These are phyloP conservation scores for Boletus reticulatus DNA, from an alignment of 768 basidiomycete genomes.

Conservation along the genomic window DNA sequence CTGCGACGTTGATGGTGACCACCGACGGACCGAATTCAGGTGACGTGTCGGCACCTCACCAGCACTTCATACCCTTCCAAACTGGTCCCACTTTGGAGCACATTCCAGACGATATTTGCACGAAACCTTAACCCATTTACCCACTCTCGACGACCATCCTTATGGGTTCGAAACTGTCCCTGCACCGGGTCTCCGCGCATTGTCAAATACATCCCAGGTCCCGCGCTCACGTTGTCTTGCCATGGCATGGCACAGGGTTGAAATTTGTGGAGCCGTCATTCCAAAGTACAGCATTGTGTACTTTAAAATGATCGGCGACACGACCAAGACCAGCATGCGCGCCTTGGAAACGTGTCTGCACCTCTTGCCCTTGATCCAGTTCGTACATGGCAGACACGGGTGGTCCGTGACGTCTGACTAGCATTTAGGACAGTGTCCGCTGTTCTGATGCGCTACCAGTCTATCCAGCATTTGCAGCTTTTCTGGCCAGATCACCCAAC, in stretches of 20 bases:
- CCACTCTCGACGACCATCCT: not conserved
- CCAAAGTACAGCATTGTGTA: not conserved
- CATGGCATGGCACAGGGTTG: conserved; percentile 7
- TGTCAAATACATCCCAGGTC: conserved; percentile 3
- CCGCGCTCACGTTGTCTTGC: conserved; percentile 6
- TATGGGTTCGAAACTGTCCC: not conserved
- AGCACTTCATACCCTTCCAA: not conserved
- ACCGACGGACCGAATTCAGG: not conserved
- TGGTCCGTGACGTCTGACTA: not conserved
- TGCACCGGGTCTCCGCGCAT: not conserved
- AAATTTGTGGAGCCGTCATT: not conserved
- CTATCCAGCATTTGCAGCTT: conserved; percentile 1
- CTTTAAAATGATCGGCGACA: not conserved
- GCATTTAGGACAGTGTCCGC: not conserved
- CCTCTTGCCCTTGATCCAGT: conserved; percentile 1
- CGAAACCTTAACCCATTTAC: conserved; percentile 4
- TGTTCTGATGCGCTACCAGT: not conserved
- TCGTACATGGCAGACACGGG: not conserved
- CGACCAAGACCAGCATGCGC: not conserved
- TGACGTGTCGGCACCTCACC: not conserved
- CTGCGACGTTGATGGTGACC: not conserved
- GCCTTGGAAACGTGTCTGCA: not conserved
- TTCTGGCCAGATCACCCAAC: not conserved
- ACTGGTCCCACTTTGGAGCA: not conserved
- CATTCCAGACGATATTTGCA: conserved; percentile 6